Conservation (phyloP, 495 filamentous ascomycete species). For the Amniculicola lignicola region DNA sequence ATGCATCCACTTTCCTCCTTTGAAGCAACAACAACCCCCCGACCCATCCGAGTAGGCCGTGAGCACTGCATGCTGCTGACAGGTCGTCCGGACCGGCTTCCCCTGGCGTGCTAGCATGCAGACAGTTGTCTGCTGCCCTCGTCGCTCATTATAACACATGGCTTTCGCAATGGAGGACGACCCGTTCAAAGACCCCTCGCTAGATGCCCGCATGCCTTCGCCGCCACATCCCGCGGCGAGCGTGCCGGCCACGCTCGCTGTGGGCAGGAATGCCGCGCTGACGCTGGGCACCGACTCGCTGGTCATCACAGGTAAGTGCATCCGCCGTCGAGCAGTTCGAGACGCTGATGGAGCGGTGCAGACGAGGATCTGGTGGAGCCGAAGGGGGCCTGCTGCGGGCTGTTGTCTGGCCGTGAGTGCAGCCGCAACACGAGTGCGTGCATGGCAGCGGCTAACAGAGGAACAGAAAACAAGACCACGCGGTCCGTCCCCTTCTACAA, state of each 20-base stretch:
- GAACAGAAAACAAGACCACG: constrained; percentile 39
- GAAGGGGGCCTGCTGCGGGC: constrained; percentile 48
- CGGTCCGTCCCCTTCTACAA: constrained; percentile 71
- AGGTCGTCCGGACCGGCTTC: no score
- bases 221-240: constrained; percentile 39
- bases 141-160: no score
- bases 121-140: no score
- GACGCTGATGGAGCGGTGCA: constrained; percentile 28
- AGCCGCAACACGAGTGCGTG: not conserved
- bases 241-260: constrained; percentile 45
- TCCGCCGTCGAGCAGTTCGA: not conserved
- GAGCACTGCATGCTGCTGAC: not conserved
- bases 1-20: no score
- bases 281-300: constrained; percentile 64
- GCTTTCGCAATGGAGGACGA: constrained; percentile 30
- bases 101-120: no score
- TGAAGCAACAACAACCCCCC: not conserved
- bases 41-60: not conserved
- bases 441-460: constrained; percentile 17
- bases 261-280: constrained; percentile 59
- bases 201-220: constrained; percentile 30
- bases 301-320: constrained; percentile 56
- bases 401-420: constrained; percentile 38
- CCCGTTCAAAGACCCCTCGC: constrained; percentile 47
- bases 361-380: constrained; percentile 49